phyloP scores from a whole-genome alignment of 768 basidiomycete species.

The Pisolithus orientalis region DNA sequence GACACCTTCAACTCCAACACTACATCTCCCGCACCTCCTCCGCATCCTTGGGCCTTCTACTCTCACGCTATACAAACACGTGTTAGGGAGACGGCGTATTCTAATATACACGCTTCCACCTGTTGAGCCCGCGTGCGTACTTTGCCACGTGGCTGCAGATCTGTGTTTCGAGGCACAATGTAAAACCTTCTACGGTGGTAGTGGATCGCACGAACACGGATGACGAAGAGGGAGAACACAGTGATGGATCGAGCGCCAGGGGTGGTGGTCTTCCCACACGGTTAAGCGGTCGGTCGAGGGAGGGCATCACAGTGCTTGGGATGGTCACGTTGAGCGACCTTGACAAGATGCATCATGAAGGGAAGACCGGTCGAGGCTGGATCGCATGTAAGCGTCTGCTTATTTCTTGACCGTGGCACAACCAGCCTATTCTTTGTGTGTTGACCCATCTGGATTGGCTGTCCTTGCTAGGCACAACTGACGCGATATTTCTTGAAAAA shows the following conservation, averaged over 20 bases:
- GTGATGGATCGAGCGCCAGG: not conserved
- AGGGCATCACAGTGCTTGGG: constrained; percentile 64
- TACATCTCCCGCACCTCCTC: constrained; percentile 70
- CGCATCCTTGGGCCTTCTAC: constrained; percentile 75
- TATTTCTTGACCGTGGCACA: not conserved
- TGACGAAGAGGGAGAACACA: not conserved
- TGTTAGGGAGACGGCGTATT: constrained; percentile 67
- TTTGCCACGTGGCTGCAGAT: constrained; percentile 58
- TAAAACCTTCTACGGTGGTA: constrained; percentile 9
- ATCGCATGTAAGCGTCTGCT: constrained; percentile 57
- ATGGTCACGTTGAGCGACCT: constrained; percentile 76
- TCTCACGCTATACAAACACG: constrained; percentile 73
- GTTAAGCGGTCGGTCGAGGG: constrained; percentile 36
- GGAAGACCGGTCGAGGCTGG: constrained; percentile 64
- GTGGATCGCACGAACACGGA: not conserved
- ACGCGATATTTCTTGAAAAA: constrained; percentile 79
- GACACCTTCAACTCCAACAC: constrained; percentile 42
- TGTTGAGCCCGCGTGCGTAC: constrained; percentile 70
- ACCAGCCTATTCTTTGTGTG: not conserved
- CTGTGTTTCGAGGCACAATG: constrained; percentile 49
- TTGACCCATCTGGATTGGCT: not conserved
- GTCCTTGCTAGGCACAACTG: constrained; percentile 54
- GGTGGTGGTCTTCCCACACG: constrained; percentile 11
- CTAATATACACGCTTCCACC: constrained; percentile 76
- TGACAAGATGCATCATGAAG: constrained; percentile 52